Evolutionary conservation across 1,139 yeast genomes (phyloP).

Genomic region (Yamadazyma mexicana): DNA sequence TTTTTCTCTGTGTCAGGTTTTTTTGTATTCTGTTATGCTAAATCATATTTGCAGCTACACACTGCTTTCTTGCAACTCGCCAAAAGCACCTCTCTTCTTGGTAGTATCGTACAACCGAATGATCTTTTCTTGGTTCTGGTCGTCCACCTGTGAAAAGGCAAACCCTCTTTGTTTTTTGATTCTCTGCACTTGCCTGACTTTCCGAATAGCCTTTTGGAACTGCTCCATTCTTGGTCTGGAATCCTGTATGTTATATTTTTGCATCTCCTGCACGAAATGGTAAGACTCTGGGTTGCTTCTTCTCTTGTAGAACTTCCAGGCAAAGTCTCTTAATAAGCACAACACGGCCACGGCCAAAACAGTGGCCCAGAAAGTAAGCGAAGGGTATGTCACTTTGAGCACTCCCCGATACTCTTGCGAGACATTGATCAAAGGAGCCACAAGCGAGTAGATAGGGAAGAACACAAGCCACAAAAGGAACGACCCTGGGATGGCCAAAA

Average conservation of each 20-base stretch:
- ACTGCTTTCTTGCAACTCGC: constrained; percentile 32
- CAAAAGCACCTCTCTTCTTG: constrained; percentile 54
- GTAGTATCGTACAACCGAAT: constrained; percentile 96
- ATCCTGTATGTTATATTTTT: constrained; percentile 91
- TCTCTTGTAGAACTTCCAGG: constrained; percentile 94
- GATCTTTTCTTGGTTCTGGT: constrained; percentile 86
- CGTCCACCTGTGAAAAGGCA: constrained; percentile 96
- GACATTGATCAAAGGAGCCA: constrained; percentile 83
- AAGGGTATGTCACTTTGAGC: constrained; percentile 70
- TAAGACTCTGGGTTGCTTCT: constrained; percentile 89
- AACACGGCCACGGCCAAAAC: constrained; percentile 71
- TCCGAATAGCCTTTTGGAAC: constrained; percentile 94
- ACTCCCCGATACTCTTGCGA: constrained; percentile 87
- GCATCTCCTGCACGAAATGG: constrained; percentile 95
- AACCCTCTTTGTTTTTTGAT: constrained; percentile 98
- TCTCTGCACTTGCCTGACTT: constrained; percentile 96
- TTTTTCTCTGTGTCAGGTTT: too few relatives aligned
- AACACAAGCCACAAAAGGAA: constrained; percentile 78
- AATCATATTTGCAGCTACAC: not conserved
- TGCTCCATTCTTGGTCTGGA: constrained; percentile 94
- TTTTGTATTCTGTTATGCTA: too few relatives aligned
- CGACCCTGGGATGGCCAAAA: constrained; percentile 94
- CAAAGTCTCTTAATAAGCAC: constrained; percentile 82
- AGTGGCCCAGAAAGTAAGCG: constrained; percentile 83
- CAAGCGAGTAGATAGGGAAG: constrained; percentile 82